Base-by-base conservation (phyloP, 768 basidiomycete genomes). In the Mycena polygramma region DNA sequence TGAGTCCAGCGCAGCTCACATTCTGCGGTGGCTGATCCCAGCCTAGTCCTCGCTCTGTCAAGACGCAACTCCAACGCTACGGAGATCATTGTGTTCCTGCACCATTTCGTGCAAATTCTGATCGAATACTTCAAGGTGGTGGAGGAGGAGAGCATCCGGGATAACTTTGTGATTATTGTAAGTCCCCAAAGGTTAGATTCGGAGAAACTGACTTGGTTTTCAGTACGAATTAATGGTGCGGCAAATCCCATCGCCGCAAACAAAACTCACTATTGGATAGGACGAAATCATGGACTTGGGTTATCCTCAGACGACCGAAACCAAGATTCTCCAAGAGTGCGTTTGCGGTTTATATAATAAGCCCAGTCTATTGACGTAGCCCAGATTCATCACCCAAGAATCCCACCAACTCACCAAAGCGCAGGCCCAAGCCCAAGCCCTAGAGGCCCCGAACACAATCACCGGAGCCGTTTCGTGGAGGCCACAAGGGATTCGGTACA, bases 261-360 rank as follows among this genome's bases (percentile, higher is more conserved):
- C 30, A 30, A 30, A 98, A 79, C 89, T 99, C 62, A 88, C 99
- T 30, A 30, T 30, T 30, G 3, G 6, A 30, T 30, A 30, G 85
- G 97, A 99, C 77, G 97, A 99, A 85, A 98, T 99, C 95, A 98
- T 99, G 95, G 97, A 99, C 83, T 99, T 98, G 81, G 97, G 97
- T 7, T 98, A 92, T 79, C 97, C 97, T 0, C 97, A 99, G 81
- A 99, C 97, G 52, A 99, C 97, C 17, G 97, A 99, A 83, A 96
- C 94, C 87, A 99, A 99, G 87, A 99, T 98, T 74, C 81, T 99
- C 62, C 97, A 98, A 82, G 97, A 98, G 92, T 94, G 71, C 76
- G 90, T 83, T 41, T 52, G n/a, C 20, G 36, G 57, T 52, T 6
- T 6, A 48, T 24, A 20, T 17, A 10, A 45, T n/a, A 5, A 13